A percentile compares a stretch with the other conserved stretches of the same genome.
Evolutionary conservation across 2,329 filamentous ascomycete genomes (phyloP).

Genomic region (Sporothrix pseudoabietina): DNA sequence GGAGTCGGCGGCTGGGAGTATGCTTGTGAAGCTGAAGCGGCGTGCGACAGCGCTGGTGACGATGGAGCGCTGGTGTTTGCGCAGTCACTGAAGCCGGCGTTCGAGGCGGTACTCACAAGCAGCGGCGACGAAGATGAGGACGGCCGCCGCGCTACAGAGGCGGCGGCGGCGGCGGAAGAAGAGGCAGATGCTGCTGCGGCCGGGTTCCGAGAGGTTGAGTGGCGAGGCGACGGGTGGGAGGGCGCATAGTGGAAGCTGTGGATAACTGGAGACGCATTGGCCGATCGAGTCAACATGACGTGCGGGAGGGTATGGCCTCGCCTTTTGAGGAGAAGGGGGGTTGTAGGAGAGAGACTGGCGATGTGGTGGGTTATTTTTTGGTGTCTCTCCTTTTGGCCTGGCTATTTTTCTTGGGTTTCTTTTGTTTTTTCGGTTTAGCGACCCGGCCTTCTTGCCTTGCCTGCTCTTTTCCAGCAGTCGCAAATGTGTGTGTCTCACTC

Average conservation of each 20-base stretch:
- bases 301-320: slow-evolving; percentile 28
- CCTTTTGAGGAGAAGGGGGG: slow-evolving; percentile 1
- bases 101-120: neutral
- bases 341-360: neutral
- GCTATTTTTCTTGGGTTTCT: slow-evolving; percentile 7
- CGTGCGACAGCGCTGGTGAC: slow-evolving; percentile 19
- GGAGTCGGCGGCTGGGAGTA: neutral
- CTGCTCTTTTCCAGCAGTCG: neutral
- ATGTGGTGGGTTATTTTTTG: slow-evolving; percentile 14
- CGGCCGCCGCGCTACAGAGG: slow-evolving; percentile 28
- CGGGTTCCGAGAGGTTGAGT: slow-evolving; percentile 46
- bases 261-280: slow-evolving; percentile 56
- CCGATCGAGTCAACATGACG: slow-evolving; percentile 61
- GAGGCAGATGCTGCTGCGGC: slow-evolving; percentile 25
- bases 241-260: slow-evolving; percentile 52
- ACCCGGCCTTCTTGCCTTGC: slow-evolving; percentile 10
- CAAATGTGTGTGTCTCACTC: slow-evolving; percentile 21
- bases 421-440: slow-evolving; percentile 12
- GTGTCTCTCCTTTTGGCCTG: slow-evolving; percentile 12
- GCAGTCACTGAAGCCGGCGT: neutral
- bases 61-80: slow-evolving; percentile 15
- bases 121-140: slow-evolving; percentile 29
- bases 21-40: neutral
- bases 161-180: slow-evolving; percentile 15
- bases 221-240: slow-evolving; percentile 46